Percentiles rank a stretch among this genome's conserved stretches.
These are phyloP conservation scores for Serendipita vermifera DNA, from an alignment of 768 basidiomycete species.

Conservation along the genomic window DNA sequence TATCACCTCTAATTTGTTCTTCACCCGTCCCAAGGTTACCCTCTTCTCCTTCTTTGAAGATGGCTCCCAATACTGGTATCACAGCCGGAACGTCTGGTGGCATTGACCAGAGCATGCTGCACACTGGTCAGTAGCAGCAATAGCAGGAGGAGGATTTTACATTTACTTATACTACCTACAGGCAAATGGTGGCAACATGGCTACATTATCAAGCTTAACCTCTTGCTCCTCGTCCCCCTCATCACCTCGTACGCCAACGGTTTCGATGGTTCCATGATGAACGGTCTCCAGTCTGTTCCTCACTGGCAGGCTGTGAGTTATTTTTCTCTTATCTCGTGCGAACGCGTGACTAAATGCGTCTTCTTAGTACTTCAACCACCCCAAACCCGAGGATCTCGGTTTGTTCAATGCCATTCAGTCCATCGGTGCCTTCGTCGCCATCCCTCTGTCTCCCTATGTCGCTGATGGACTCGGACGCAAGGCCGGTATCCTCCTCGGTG, in stretches of 20 bases:
- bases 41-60: too few relatives aligned
- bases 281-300: conserved; percentile 54
- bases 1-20: too few relatives aligned
- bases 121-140: too few relatives aligned
- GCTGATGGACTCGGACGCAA: conserved; percentile 63
- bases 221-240: conserved; percentile 18
- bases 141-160: too few relatives aligned
- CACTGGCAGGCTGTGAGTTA: conserved; percentile 37
- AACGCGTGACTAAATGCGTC: neutral
- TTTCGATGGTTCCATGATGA: conserved; percentile 20
- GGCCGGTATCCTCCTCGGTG: conserved; percentile 51
- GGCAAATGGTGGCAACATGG: conserved; percentile 14
- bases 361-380: conserved; percentile 40
- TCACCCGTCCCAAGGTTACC: too few relatives aligned
- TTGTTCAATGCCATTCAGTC: conserved; percentile 55
- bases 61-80: neutral
- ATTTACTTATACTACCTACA: conserved; percentile 3
- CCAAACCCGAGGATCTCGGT: conserved; percentile 45
- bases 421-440: conserved; percentile 28
- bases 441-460: conserved; percentile 33
- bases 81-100: too few relatives aligned
- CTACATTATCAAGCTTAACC: conserved; percentile 16
- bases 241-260: conserved; percentile 21
- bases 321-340: neutral
- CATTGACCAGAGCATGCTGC: too few relatives aligned